Evolutionary conservation across 2,329 filamentous ascomycete species (phyloP).

Genomic region (Balansia obtecta): DNA sequence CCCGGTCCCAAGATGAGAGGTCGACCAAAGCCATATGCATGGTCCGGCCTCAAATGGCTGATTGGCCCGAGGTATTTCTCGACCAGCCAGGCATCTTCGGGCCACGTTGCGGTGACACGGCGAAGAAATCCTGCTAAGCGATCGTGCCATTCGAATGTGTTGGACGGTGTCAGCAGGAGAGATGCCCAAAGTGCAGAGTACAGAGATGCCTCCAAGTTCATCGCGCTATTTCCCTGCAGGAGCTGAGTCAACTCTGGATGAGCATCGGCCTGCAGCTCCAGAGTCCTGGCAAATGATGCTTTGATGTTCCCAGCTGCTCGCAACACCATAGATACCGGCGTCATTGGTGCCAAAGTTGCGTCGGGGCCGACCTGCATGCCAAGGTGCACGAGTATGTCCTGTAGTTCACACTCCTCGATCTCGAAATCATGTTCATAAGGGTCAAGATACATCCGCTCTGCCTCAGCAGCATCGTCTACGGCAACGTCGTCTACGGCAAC

Average conservation of each 20-base stretch:
- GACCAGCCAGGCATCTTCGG: conserved; percentile 61
- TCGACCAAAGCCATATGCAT: conserved; percentile 17
- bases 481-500: conserved; percentile 37
- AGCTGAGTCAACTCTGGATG: conserved; percentile 20
- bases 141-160: conserved; percentile 42
- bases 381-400: conserved; percentile 41
- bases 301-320: conserved; percentile 69
- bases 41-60: conserved; percentile 25
- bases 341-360: conserved; percentile 50
- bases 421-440: conserved; percentile 60
- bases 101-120: conserved; percentile 23
- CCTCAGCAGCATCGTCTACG: conserved; percentile 25
- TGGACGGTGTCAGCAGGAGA: conserved; percentile 39
- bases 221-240: conserved; percentile 19
- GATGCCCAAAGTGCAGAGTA: conserved; percentile 66
- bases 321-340: conserved; percentile 54
- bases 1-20: conserved; percentile 15
- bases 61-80: conserved; percentile 53
- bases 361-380: conserved; percentile 29
- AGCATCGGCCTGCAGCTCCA: conserved; percentile 16
- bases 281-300: conserved; percentile 40
- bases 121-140: conserved; percentile 51
- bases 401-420: conserved; percentile 52
- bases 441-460: conserved; percentile 62
- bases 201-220: conserved; percentile 44